Evolutionary conservation across 306 rosid species (phyloP), one percentile per base, ranked within the genome.

Genomic region (Trifolium repens): DNA sequence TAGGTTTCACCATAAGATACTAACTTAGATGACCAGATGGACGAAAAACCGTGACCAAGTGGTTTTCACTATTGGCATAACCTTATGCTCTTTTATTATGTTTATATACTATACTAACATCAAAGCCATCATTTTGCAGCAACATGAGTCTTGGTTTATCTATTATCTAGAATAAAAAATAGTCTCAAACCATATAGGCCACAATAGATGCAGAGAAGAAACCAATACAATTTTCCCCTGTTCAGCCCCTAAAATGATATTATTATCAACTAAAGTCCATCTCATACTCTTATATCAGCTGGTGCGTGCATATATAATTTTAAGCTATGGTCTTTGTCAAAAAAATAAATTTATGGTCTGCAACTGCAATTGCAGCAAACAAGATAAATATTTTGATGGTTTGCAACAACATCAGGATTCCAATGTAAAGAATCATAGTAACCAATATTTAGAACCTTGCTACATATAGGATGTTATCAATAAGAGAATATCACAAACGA

Each of bases 91-190:
- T 50, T 50, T 58, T 16, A 72, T 46, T 44, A 77, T 57, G 61
- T 77, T 27, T 34, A 60, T 16, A 67, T 59, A 27, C 35, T 47
- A 15, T 14, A 47, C 35, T 19, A 54, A 34, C 40, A 43, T 54
- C 3, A 68, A 30, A 46, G 15, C 7, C 8, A 44, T 49, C 8
- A 44, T 49, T 74, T 52, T 5, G 5, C 61, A 34, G 57, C 57
- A 39, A 59, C 34, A 79, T 1, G 47, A 79, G 66, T 61, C 81
- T 35, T 58, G n/a, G 52, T n/a, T 16, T 50, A 50, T 7, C 9
- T 3, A 7, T 17, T n/a, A 50, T 15, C 22, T 5, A n/a, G 57
- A 9, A 2, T 50, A 50, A n/a, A 50, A 7, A 26, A 46, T 61
- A 35, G 27, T 14, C 2, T 16, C 67, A 14, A 69, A 52, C 42